Conservation (phyloP, 495 filamentous ascomycete genomes). For the Aspergillus heteromorphus region DNA sequence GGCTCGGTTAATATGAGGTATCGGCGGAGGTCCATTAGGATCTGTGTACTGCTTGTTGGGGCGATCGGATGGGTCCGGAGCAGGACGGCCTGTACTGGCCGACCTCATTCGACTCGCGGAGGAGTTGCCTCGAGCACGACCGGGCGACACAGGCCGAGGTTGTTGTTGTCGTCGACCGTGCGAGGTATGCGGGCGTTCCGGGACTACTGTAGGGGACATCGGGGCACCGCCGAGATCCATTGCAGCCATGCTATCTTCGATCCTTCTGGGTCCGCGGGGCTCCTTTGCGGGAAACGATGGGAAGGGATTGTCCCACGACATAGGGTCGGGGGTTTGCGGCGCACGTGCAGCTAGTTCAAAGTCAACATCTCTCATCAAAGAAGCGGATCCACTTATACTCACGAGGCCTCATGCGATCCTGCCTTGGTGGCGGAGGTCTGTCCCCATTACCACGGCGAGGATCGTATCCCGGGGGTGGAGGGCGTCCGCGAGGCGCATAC, state of each 20-base stretch:
- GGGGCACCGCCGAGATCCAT: constrained; percentile 50
- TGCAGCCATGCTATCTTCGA: constrained; percentile 50
- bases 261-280: constrained; percentile 18
- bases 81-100: constrained; percentile 23
- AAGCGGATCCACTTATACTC: constrained; percentile 15
- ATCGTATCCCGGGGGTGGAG: constrained; percentile 24
- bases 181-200: constrained; percentile 37
- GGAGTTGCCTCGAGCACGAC: constrained; percentile 19
- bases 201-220: constrained; percentile 13
- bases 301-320: constrained; percentile 63
- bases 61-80: constrained; percentile 12
- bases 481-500: constrained; percentile 40
- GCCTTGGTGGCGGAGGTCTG: constrained; percentile 19
- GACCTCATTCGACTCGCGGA: constrained; percentile 20
- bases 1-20: constrained; percentile 30
- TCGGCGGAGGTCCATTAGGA: constrained; percentile 24
- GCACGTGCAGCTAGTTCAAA: constrained; percentile 20
- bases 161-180: constrained; percentile 22
- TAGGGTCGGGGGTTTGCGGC: constrained; percentile 40
- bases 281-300: constrained; percentile 52
- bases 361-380: neutral
- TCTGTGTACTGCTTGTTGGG: constrained; percentile 26
- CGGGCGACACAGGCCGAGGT: constrained; percentile 22
- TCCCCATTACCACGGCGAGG: constrained; percentile 22
- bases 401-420: constrained; percentile 30